A percentile compares a stretch with the other conserved stretches of the same genome.
phyloP scores from a whole-genome alignment of 495 filamentous ascomycete species.

The Massariosphaeria phaeospora region DNA sequence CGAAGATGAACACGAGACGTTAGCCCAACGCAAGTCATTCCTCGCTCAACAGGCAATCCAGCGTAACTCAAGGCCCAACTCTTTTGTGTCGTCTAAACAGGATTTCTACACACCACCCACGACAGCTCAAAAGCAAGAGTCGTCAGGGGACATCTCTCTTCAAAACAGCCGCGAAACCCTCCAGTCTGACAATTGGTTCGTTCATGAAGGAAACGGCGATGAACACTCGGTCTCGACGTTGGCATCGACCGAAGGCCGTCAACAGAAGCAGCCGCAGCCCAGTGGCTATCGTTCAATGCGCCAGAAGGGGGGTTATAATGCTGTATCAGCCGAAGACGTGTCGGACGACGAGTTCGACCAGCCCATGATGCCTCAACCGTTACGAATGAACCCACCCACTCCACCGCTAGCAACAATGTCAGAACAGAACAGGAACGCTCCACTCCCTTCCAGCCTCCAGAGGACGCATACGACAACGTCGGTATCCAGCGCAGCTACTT shows the following conservation, averaged over 20 bases:
- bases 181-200: slow-evolving; percentile 32
- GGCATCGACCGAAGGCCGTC: too few relatives aligned
- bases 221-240: too few relatives aligned
- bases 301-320: slow-evolving; percentile 21
- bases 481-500: slow-evolving; percentile 21
- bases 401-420: slow-evolving; percentile 22
- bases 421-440: slow-evolving; percentile 3
- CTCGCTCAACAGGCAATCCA: slow-evolving; percentile 26
- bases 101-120: slow-evolving; percentile 21
- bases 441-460: slow-evolving; percentile 6
- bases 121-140: slow-evolving; percentile 5
- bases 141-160: slow-evolving; percentile 17
- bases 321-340: slow-evolving; percentile 17
- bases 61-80: slow-evolving; percentile 23
- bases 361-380: slow-evolving; percentile 31
- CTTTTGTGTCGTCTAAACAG: slow-evolving; percentile 23
- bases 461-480: slow-evolving; percentile 19
- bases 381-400: slow-evolving; percentile 37
- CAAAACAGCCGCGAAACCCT: slow-evolving; percentile 19
- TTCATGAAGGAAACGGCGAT: slow-evolving; percentile 6
- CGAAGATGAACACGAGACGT: slow-evolving; percentile 21
- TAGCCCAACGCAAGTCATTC: slow-evolving; percentile 26
- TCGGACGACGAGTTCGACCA: slow-evolving; percentile 29
- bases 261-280: too few relatives aligned
- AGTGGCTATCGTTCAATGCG: too few relatives aligned